Conservation (phyloP, 2,329 filamentous ascomycete species). For the Fusarium tuaranense region DNA sequence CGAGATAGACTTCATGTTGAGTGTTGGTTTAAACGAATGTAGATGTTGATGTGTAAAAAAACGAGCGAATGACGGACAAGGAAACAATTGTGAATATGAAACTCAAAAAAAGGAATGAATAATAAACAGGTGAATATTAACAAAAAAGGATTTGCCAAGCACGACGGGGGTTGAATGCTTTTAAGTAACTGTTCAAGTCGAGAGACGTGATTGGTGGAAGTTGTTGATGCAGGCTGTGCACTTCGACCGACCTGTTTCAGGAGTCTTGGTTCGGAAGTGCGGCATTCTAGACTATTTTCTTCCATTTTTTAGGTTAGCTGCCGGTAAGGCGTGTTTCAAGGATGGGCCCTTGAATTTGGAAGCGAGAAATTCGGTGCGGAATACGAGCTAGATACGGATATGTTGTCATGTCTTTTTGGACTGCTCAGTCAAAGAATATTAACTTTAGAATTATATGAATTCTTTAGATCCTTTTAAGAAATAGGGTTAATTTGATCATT, state of each 20-base stretch:
- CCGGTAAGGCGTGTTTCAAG: not conserved
- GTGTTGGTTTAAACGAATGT: not conserved
- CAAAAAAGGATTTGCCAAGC: not conserved
- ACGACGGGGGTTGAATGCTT: not conserved
- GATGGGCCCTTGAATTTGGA: not conserved
- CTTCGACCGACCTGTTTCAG: not conserved
- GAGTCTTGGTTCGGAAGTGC: not conserved
- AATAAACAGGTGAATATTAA: not conserved
- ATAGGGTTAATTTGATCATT: too few species aligned
- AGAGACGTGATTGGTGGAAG: not conserved
- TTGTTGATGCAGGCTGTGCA: not conserved
- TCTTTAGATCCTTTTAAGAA: too few species aligned
- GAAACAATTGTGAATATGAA: not conserved
- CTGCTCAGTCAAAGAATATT: too few species aligned
- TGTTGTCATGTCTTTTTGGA: too few species aligned
- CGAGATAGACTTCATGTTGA: slow-evolving; percentile 4
- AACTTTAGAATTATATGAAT: too few species aligned
- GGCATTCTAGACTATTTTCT: not conserved
- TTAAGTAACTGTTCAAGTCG: not conserved
- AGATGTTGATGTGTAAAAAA: not conserved
- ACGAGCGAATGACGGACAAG: not conserved
- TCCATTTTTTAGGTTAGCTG: too few species aligned
- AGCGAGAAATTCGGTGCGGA: not conserved
- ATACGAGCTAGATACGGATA: not conserved
- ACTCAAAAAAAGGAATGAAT: not conserved